Percentiles rank a stretch among this genome's conserved stretches.
These are phyloP conservation scores for Stereum hirsutum DNA, from an alignment of 1,284 basidiomycete genomes.

Conservation along the genomic window DNA sequence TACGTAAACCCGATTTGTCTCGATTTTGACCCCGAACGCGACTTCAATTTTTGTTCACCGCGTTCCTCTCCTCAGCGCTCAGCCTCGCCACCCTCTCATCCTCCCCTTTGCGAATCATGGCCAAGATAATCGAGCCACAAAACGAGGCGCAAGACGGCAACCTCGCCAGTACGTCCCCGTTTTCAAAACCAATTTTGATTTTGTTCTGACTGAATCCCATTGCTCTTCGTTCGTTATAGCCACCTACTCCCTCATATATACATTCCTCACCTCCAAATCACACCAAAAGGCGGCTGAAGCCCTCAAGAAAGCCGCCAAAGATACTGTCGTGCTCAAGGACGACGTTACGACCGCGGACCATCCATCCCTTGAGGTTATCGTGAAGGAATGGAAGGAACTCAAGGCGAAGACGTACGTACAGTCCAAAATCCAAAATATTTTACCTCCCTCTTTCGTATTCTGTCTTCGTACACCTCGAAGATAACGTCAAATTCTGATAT, in stretches of 20 bases:
- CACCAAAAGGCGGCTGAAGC: constrained; percentile 60
- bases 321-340: constrained; percentile 47
- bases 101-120: no score
- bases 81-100: no score
- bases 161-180: background rate
- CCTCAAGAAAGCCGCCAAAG: constrained; percentile 43
- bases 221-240: constrained; percentile 25
- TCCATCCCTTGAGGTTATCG: constrained; percentile 49
- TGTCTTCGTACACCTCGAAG: no score
- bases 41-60: no score
- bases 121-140: background rate
- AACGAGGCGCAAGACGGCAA: background rate
- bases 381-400: constrained; percentile 48
- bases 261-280: constrained; percentile 55
- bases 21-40: no score
- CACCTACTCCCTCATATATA: constrained; percentile 63
- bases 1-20: no score
- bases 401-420: no score
- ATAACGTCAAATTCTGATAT: no score
- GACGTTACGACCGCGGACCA: constrained; percentile 31
- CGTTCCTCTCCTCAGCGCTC: no score
- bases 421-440: no score
- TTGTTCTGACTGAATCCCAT: no score
- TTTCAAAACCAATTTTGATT: background rate
- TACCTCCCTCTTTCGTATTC: no score